Evolutionary conservation across 768 basidiomycete species (phyloP).

Genomic region (Exidia glandulosa): DNA sequence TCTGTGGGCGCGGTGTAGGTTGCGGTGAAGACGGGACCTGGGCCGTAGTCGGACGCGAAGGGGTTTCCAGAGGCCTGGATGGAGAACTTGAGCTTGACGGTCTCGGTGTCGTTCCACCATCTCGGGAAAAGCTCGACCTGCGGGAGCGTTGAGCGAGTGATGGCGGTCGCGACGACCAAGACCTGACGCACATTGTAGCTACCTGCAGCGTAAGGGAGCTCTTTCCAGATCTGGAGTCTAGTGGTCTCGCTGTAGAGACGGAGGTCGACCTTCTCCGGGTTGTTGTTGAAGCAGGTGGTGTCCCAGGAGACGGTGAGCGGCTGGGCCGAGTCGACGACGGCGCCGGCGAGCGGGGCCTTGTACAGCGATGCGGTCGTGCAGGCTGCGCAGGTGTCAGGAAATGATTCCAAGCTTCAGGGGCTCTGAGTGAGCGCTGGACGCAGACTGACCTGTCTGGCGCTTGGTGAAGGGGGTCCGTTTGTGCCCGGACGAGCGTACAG

Average conservation of each 20-base stretch:
- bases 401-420: neutral
- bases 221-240: constrained; percentile 47
- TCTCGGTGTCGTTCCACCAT: constrained; percentile 58
- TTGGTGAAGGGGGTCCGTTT: neutral
- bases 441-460: neutral
- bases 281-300: constrained; percentile 34
- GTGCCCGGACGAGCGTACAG: neutral
- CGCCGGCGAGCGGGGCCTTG: constrained; percentile 37
- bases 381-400: neutral
- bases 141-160: neutral
- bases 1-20: constrained; percentile 38
- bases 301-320: constrained; percentile 58
- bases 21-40: constrained; percentile 60
- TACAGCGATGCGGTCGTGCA: constrained; percentile 31
- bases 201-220: constrained; percentile 38
- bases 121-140: constrained; percentile 39
- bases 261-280: constrained; percentile 46
- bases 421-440: neutral
- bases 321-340: constrained; percentile 33
- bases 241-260: constrained; percentile 38
- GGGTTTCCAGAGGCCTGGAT: constrained; percentile 43
- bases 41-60: constrained; percentile 43
- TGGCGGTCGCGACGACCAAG: neutral
- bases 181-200: constrained; percentile 23
- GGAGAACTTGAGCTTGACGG: constrained; percentile 42